Evolutionary conservation across 805 yeast genomes (phyloP).

Genomic region (Kuraishia ogatae): DNA sequence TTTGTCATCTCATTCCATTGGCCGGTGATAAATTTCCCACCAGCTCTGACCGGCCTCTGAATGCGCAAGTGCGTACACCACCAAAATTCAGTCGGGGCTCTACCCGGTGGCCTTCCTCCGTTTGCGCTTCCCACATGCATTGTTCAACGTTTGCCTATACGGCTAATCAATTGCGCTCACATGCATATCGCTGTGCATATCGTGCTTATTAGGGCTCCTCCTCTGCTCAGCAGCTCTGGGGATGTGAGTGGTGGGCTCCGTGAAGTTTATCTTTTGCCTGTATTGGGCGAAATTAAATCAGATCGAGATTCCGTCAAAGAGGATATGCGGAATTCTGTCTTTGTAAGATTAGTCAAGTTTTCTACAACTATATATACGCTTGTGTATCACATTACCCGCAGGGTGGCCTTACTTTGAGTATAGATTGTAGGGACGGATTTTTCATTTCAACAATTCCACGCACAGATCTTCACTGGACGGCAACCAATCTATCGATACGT

Average conservation of each 20-base stretch:
- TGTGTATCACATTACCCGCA: not conserved
- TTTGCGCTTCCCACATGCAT: not conserved
- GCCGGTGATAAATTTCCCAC: not conserved
- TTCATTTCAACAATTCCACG: not conserved
- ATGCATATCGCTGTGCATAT: not conserved
- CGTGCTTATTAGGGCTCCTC: not conserved
- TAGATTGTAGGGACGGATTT: not conserved
- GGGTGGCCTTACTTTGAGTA: not conserved
- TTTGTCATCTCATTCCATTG: not conserved
- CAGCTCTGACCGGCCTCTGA: not conserved
- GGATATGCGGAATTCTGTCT: not conserved
- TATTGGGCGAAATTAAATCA: not conserved
- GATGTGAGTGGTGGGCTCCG: not conserved
- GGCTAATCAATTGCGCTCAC: not conserved
- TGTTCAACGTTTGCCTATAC: not conserved
- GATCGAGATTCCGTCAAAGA: not conserved
- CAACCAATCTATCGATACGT: not conserved
- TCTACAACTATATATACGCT: no score
- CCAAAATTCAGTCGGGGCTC: no score
- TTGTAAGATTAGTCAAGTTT: no score
- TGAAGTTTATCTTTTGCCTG: not conserved
- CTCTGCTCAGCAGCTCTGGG: not conserved
- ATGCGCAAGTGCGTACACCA: no score
- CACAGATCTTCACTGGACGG: not conserved
- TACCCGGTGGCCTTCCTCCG: not conserved